Conservation (phyloP, 176 grass and related monocot species). For the Chrysopogon serrulatus region DNA sequence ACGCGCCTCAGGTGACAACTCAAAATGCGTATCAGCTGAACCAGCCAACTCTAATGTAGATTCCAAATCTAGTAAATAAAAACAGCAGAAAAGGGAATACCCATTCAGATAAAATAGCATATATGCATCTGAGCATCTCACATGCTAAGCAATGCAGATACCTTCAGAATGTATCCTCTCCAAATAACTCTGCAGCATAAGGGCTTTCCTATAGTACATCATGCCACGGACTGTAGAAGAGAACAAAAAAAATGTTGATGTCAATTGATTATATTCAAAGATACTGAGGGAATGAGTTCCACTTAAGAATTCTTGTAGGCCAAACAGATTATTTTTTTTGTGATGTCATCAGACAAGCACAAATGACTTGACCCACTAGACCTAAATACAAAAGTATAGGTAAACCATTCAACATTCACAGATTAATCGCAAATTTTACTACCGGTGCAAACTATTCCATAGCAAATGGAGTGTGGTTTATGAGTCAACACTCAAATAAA, state of each 20-base stretch:
- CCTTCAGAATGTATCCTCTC: conserved; percentile 82
- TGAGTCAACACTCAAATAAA: background rate
- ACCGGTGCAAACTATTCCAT: background rate
- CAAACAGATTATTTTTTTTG: background rate
- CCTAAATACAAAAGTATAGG: background rate
- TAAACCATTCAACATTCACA: background rate
- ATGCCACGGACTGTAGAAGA: conserved; percentile 77
- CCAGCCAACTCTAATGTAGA: conserved; percentile 22
- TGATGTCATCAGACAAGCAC: background rate
- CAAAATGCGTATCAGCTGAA: conserved; percentile 76
- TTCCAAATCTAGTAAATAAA: conserved; percentile 44
- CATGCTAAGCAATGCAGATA: conserved; percentile 30
- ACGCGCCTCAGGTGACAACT: conserved; percentile 75
- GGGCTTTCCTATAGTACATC: conserved; percentile 99
- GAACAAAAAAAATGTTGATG: conserved; percentile 16
- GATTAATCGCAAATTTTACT: background rate
- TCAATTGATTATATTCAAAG: background rate
- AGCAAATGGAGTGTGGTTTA: background rate
- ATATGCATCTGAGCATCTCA: conserved; percentile 3
- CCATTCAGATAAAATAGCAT: conserved; percentile 19
- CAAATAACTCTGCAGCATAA: conserved; percentile 93
- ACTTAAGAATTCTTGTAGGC: background rate
- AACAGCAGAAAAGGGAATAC: background rate
- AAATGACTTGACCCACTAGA: background rate
- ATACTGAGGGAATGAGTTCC: background rate